Conservation (phyloP, 2,329 filamentous ascomycete species). For the Talaromyces sp. region DNA sequence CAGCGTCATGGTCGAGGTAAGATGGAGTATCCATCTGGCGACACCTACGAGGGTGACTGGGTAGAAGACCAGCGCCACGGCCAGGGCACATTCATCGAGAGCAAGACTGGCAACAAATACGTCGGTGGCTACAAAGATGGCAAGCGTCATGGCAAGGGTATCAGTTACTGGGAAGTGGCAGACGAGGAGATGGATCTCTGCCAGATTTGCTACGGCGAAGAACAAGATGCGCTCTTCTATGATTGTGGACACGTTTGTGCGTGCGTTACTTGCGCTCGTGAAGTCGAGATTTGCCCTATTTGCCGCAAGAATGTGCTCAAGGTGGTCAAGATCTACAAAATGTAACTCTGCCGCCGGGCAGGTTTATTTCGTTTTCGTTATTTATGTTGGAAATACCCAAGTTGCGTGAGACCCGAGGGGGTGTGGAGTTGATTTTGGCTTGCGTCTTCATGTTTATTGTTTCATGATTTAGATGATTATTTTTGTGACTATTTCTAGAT, state of each 20-base stretch:
- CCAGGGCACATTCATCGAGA: conserved; percentile 56
- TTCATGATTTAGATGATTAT: background rate
- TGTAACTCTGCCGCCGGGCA: conserved; percentile 23
- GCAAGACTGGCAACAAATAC: conserved; percentile 58
- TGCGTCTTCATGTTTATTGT: background rate
- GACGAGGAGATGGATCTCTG: conserved; percentile 60
- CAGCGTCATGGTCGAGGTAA: conserved; percentile 55
- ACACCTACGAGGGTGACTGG: conserved; percentile 49
- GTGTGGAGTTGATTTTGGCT: conserved; percentile 7
- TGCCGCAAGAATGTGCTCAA: conserved; percentile 57
- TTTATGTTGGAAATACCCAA: conserved; percentile 9
- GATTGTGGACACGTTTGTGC: conserved; percentile 63
- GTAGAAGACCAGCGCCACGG: conserved; percentile 50
- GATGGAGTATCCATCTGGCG: conserved; percentile 56
- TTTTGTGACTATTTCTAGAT: conserved; percentile 6
- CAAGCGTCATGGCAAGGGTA: conserved; percentile 60
- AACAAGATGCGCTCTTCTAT: conserved; percentile 59
- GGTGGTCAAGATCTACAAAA: conserved; percentile 57
- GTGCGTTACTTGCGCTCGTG: conserved; percentile 57
- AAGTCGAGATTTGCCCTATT: conserved; percentile 59
- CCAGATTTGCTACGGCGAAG: conserved; percentile 61
- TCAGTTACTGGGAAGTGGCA: conserved; percentile 60
- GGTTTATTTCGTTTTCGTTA: background rate
- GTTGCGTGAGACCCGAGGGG: conserved; percentile 1
- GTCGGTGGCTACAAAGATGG: conserved; percentile 60